A percentile compares a stretch with the other conserved stretches of the same genome.
These are phyloP conservation scores for Rhodotorula diobovata DNA, from an alignment of 768 basidiomycete species.

Conservation along the genomic window DNA sequence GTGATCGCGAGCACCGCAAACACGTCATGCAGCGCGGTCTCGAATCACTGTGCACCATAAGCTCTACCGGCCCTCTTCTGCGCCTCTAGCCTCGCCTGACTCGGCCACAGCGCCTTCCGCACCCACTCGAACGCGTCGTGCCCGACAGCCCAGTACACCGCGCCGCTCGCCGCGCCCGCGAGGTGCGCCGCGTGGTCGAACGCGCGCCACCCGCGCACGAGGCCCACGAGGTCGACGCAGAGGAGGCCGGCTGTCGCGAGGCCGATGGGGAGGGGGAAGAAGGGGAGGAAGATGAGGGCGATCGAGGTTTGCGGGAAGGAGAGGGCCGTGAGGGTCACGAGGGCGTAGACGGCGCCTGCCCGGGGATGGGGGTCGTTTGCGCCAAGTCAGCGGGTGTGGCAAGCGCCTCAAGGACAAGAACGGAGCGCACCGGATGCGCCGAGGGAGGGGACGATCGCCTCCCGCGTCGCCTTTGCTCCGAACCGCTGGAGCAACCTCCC, in stretches of 20 bases:
- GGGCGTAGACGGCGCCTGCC: slow-evolving; percentile 34
- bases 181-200: slow-evolving; percentile 37
- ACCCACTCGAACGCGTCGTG: slow-evolving; percentile 12
- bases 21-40: no score
- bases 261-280: slow-evolving; percentile 36
- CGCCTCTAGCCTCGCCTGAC: neutral
- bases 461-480: neutral
- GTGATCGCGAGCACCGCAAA: no score
- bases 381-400: neutral
- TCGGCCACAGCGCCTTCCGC: neutral
- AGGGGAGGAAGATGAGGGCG: slow-evolving; percentile 39
- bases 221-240: slow-evolving; percentile 29
- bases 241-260: slow-evolving; percentile 18
- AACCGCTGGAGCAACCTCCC: slow-evolving; percentile 6
- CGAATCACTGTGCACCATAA: neutral
- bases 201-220: slow-evolving; percentile 29
- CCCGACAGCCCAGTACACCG: neutral
- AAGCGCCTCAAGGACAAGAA: neutral
- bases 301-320: slow-evolving; percentile 31
- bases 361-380: no score
- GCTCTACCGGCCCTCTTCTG: neutral
- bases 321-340: slow-evolving; percentile 32
- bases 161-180: slow-evolving; percentile 9
- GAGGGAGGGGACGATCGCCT: slow-evolving; percentile 13
- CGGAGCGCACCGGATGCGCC: slow-evolving; percentile 23